phyloP scores from a whole-genome alignment of 2,329 filamentous ascomycete genomes.

The Trichophaea hybrida region DNA sequence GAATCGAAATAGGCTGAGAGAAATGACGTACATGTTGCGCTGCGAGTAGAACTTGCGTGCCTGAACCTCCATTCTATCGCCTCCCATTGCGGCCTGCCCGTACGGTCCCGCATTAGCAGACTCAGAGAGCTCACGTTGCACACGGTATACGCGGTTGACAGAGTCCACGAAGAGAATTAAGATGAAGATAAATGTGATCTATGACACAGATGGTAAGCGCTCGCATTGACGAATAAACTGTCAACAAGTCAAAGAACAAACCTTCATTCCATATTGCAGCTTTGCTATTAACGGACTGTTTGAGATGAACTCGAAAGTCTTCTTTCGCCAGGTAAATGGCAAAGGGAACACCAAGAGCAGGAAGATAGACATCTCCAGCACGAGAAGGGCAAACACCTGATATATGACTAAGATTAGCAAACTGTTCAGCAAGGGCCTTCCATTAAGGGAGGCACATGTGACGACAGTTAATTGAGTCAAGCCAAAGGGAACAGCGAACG shows the following conservation, averaged over 20 bases:
- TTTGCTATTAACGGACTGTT: conserved; percentile 76
- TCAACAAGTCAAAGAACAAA: conserved; percentile 28
- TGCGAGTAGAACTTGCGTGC: conserved; percentile 99
- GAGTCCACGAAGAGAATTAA: conserved; percentile 96
- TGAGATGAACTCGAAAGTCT: conserved; percentile 91
- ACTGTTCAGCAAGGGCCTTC: not conserved
- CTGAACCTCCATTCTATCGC: conserved; percentile 95
- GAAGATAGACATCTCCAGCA: conserved; percentile 72
- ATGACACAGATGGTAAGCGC: conserved; percentile 7
- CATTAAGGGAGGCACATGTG: not conserved
- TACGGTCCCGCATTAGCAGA: conserved; percentile 8
- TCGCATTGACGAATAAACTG: conserved; percentile 9
- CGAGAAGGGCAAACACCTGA: conserved; percentile 69
- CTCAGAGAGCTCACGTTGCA: conserved; percentile 71
- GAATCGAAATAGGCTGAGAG: not conserved
- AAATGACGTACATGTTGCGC: conserved; percentile 63
- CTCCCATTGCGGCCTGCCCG: conserved; percentile 58
- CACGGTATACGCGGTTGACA: conserved; percentile 81
- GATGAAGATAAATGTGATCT: conserved; percentile 98
- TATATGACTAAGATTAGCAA: conserved; percentile 11
- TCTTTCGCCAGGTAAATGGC: conserved; percentile 72
- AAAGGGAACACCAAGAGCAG: conserved; percentile 70
- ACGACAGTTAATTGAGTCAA: not conserved
- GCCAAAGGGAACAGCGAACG: conserved; percentile 21
- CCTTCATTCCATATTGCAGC: conserved; percentile 91